Evolutionary conservation across 768 basidiomycete genomes (phyloP).

Genomic region (Phaeotremella skinneri): DNA sequence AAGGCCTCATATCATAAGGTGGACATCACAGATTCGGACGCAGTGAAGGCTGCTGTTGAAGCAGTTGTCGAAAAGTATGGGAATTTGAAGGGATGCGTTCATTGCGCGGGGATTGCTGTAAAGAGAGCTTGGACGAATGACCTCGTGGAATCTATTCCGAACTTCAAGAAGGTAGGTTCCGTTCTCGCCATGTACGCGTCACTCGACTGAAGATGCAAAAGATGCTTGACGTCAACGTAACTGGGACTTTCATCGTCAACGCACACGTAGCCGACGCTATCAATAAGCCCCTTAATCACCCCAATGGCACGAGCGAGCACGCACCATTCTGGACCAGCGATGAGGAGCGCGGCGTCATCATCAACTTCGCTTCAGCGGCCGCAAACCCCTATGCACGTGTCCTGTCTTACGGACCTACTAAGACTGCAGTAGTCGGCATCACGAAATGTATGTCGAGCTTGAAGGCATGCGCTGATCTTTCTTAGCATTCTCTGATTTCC

Average conservation of each 20-base stretch:
- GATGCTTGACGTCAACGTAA: conserved; percentile 45
- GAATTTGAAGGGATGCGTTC: conserved; percentile 29
- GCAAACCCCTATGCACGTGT: conserved; percentile 42
- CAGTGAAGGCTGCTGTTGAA: conserved; percentile 33
- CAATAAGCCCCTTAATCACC: conserved; percentile 41
- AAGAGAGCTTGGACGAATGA: conserved; percentile 32
- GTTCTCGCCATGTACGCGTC: not conserved
- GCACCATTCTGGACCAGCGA: conserved; percentile 34
- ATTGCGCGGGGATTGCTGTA: conserved; percentile 33
- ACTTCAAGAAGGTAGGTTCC: conserved; percentile 40
- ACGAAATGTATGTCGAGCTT: conserved; percentile 22
- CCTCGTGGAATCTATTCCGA: conserved; percentile 30
- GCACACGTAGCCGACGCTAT: conserved; percentile 48
- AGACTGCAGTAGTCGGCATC: conserved; percentile 41
- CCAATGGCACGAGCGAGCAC: conserved; percentile 21
- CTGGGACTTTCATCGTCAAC: conserved; percentile 46
- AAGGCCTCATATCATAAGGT: conserved; percentile 35
- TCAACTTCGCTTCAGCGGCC: conserved; percentile 49
- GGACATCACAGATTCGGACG: conserved; percentile 38
- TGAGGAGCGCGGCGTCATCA: conserved; percentile 48
- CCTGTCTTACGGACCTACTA: conserved; percentile 46
- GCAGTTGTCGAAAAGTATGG: conserved; percentile 22
- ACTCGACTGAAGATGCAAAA: conserved; percentile 16
- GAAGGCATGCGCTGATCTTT: not conserved
- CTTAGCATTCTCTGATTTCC: conserved; percentile 35